Percentiles rank a stretch among this genome's conserved stretches.
phyloP scores from a whole-genome alignment of 208 protist species.

The Acanthamoeba culbertsoni region DNA sequence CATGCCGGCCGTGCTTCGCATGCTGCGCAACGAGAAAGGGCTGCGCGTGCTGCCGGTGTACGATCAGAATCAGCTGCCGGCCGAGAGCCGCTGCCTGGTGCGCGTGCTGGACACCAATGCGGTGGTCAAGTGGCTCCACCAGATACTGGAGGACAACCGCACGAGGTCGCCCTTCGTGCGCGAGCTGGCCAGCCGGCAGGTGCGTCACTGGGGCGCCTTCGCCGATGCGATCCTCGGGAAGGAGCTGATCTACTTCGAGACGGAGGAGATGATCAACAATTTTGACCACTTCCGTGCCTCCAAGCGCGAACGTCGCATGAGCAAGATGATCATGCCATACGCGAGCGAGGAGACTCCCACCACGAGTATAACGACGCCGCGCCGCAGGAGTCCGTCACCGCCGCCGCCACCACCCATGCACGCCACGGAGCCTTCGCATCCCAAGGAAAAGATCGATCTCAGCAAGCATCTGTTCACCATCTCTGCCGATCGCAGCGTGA shows the following conservation, averaged over 20 bases:
- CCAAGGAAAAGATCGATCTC: slow-evolving; percentile 17
- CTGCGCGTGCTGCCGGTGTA: slow-evolving; percentile 35
- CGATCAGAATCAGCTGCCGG: slow-evolving; percentile 9
- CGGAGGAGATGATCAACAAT: slow-evolving; percentile 46
- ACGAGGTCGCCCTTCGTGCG: not conserved
- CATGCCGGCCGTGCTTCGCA: slow-evolving; percentile 7
- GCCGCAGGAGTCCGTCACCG: not conserved
- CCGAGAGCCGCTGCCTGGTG: slow-evolving; percentile 10
- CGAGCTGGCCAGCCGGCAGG: slow-evolving; percentile 35
- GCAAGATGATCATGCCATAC: slow-evolving; percentile 10
- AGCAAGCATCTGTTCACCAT: slow-evolving; percentile 47
- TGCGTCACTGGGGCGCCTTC: slow-evolving; percentile 15
- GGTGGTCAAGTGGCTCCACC: slow-evolving; percentile 21
- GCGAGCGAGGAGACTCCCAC: not conserved
- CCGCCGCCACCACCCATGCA: not conserved
- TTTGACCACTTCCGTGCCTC: slow-evolving; percentile 21
- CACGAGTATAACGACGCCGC: no score
- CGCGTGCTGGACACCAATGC: slow-evolving; percentile 29
- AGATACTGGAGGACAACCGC: not conserved
- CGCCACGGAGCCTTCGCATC: not conserved
- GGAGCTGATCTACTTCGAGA: slow-evolving; percentile 54
- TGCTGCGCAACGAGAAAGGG: slow-evolving; percentile 26
- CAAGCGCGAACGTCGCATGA: not conserved
- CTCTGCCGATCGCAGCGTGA: slow-evolving; percentile 13
- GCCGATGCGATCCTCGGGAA: slow-evolving; percentile 32